These are phyloP conservation scores for Pseudofabraea citricarpa DNA, from an alignment of 2,329 filamentous ascomycete species.

Conservation along the genomic window DNA sequence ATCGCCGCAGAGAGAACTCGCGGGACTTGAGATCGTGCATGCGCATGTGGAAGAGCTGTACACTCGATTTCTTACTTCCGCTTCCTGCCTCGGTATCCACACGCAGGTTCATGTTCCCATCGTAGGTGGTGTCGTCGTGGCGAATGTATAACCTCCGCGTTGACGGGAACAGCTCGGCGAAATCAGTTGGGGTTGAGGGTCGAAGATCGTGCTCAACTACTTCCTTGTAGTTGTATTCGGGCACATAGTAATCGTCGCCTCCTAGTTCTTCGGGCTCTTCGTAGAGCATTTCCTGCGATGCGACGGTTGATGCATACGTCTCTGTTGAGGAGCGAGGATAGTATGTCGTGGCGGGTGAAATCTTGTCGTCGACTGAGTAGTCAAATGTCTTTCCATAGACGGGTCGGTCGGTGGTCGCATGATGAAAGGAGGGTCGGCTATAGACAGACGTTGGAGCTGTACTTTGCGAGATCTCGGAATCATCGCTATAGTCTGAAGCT, in stretches of 20 bases:
- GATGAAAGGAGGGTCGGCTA: constrained; percentile 23
- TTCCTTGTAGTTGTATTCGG: constrained; percentile 38
- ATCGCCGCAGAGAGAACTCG: constrained; percentile 86
- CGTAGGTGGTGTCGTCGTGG: constrained; percentile 83
- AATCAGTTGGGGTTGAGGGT: constrained; percentile 75
- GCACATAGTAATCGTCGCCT: constrained; percentile 28
- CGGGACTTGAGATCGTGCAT: constrained; percentile 87
- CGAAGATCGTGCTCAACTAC: constrained; percentile 61
- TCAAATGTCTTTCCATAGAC: constrained; percentile 9
- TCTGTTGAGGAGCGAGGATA: constrained; percentile 42
- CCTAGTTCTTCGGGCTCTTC: constrained; percentile 42
- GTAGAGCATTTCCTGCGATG: constrained; percentile 49
- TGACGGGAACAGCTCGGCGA: constrained; percentile 82
- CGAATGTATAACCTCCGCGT: constrained; percentile 74
- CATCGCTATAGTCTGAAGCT: constrained; percentile 37
- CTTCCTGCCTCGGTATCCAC: constrained; percentile 71
- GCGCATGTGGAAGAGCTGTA: constrained; percentile 83
- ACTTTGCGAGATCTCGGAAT: constrained; percentile 41
- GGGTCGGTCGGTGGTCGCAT: constrained; percentile 10
- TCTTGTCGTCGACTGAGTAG: constrained; percentile 9
- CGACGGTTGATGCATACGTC: constrained; percentile 73
- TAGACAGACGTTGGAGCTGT: constrained; percentile 43
- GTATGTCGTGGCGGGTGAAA: constrained; percentile 19
- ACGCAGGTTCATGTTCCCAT: constrained; percentile 95
- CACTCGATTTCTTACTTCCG: constrained; percentile 52